Evolutionary conservation across 306 rosid species (phyloP).

Genomic region (Vigna unguiculata): DNA sequence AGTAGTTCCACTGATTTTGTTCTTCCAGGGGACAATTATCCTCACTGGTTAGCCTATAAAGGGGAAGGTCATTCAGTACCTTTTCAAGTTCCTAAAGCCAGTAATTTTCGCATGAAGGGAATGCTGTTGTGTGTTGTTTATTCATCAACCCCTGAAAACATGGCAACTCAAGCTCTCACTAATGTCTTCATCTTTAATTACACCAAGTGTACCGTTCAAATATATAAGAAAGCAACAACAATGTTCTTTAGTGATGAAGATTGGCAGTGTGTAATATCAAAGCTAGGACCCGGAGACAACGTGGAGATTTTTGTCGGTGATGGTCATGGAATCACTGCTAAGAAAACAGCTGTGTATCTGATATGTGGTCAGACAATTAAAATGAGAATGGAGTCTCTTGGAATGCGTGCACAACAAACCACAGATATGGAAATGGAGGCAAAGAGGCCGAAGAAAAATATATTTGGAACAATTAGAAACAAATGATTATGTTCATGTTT

Average conservation of each 20-base stretch:
- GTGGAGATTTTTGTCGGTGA: conserved; percentile 12
- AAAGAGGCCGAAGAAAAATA: too few species aligned
- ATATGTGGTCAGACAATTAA: too few species aligned
- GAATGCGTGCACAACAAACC: too few species aligned
- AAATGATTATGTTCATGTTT: too few species aligned
- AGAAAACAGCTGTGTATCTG: too few species aligned
- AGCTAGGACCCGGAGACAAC: conserved; percentile 7
- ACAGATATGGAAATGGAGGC: too few species aligned
- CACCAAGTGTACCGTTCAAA: conserved; percentile 17
- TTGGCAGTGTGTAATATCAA: neutral
- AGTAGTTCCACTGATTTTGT: neutral
- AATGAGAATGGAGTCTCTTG: too few species aligned
- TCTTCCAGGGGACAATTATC: conserved; percentile 34
- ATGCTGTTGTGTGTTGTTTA: conserved; percentile 23
- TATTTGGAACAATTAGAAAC: too few species aligned
- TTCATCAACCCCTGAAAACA: neutral
- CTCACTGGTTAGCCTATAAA: conserved; percentile 5
- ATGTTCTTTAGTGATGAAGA: conserved; percentile 32
- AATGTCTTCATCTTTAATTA: conserved; percentile 7
- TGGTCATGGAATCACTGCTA: neutral
- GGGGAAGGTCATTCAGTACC: neutral
- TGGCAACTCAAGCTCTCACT: neutral
- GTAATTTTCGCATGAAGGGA: neutral
- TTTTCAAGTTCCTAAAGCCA: conserved; percentile 18
- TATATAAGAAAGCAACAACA: conserved; percentile 20